Percentiles rank a stretch among this genome's conserved stretches.
These are phyloP conservation scores for Nigrospora oryzae DNA, from an alignment of 2,329 filamentous ascomycete genomes.

Conservation along the genomic window DNA sequence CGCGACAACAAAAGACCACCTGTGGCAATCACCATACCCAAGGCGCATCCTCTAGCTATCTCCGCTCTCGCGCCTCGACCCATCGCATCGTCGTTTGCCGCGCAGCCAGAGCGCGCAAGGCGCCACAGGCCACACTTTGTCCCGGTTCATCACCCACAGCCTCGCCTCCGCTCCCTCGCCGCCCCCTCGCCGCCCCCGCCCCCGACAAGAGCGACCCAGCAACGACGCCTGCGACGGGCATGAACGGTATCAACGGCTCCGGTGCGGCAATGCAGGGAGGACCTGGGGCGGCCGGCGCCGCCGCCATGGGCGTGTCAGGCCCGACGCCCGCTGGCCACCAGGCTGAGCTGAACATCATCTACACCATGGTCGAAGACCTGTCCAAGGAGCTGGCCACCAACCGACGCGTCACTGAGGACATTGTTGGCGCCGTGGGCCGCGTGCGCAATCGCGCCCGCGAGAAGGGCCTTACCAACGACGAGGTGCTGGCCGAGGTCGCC, in stretches of 20 bases:
- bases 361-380: slow-evolving; percentile 59
- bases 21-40: no score
- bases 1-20: no score
- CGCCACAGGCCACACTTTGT: no score
- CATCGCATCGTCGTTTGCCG: no score
- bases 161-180: no score
- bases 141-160: no score
- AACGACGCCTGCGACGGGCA: neutral
- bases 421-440: slow-evolving; percentile 53
- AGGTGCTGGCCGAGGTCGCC: slow-evolving; percentile 45
- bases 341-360: slow-evolving; percentile 60
- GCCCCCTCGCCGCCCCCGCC: neutral
- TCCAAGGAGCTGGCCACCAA: slow-evolving; percentile 56
- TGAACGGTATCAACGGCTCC: slow-evolving; percentile 8
- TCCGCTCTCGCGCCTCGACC: no score
- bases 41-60: no score
- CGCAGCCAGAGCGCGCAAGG: no score
- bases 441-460: slow-evolving; percentile 49
- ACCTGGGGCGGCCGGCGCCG: slow-evolving; percentile 18
- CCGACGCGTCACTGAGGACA: slow-evolving; percentile 52
- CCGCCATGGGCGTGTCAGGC: slow-evolving; percentile 33
- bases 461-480: slow-evolving; percentile 46
- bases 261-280: slow-evolving; percentile 16
- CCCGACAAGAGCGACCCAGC: slow-evolving; percentile 1
- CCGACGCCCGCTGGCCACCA: slow-evolving; percentile 61